Base-by-base conservation (phyloP, 169 alveolate genomes). In the Eimeria acervulina region DNA sequence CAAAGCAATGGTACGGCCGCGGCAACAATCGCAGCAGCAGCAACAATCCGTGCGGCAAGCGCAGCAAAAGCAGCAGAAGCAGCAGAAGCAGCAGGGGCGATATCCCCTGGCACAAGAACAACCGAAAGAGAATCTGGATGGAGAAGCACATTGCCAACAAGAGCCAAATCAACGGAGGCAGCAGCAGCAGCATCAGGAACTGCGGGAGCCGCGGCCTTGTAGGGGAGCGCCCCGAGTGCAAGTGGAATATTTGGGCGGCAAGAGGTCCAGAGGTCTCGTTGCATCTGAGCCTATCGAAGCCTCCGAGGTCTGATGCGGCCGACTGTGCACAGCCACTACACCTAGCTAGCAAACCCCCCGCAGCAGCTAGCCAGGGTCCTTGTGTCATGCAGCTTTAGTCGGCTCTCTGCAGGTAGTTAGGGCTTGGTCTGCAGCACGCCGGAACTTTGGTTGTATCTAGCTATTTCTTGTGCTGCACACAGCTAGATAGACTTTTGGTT, bases 1-100 rank as follows among this genome's bases (percentile, higher is more conserved):
- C 33, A n/a, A 7, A 33, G 33, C 74, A 52, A 84, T 84, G 92
- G 42, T 44, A 26, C 55, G 52, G 5, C 76, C 52, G 44, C 72
- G 28, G 72, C 44, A 40, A 81, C 59, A 55, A n/a, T 3, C 59
- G 93, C 93, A 59, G 93, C 83, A 83, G 74, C 51, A 80, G 72
- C 90, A 81, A 31, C 72, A n/a, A 31, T 28, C 33, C 59, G 15
- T 10, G 59, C 21, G 59, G 89, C 36, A 81, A 70, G 31, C 10
- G 90, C 90, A 44, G 47, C 40, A 12, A 8, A 7, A 10, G 47
- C 40, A 8, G 23, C 78, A 52, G 59, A 8, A 52, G 61, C 92
- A 31, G 44, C 40, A 28, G 76, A 33, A 28, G 91, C 76, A 28
- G 36, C 76, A 13, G 55, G 76, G n/a, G 91, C 36, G 42, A 36